A percentile compares a stretch with the other conserved stretches of the same genome.
These are phyloP conservation scores for Aspergillus sp. DNA, from an alignment of 2,329 filamentous ascomycete species.

Conservation along the genomic window DNA sequence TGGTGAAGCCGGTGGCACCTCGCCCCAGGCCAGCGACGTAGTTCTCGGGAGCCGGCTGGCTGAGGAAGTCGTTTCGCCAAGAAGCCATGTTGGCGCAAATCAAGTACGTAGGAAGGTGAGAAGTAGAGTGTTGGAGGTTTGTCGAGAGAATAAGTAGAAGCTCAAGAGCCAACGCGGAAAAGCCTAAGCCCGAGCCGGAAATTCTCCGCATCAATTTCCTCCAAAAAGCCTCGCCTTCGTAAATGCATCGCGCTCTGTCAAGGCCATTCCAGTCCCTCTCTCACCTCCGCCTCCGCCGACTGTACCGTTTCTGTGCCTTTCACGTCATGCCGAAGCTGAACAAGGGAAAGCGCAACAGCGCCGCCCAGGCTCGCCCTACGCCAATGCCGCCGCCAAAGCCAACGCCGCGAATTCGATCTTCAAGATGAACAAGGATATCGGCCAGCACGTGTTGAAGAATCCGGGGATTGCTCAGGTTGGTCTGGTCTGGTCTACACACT, in stretches of 20 bases:
- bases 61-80: slow-evolving; percentile 73
- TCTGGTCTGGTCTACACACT: background rate
- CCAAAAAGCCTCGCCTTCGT: too few species aligned
- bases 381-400: slow-evolving; percentile 38
- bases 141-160: slow-evolving; percentile 7
- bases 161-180: slow-evolving; percentile 6
- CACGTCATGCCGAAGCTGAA: slow-evolving; percentile 46
- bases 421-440: slow-evolving; percentile 90
- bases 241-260: background rate
- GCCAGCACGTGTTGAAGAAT: slow-evolving; percentile 89
- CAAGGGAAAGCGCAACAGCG: slow-evolving; percentile 45
- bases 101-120: background rate
- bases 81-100: slow-evolving; percentile 42
- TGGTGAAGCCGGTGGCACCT: slow-evolving; percentile 96
- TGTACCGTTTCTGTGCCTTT: background rate
- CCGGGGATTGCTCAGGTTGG: slow-evolving; percentile 67
- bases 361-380: slow-evolving; percentile 30
- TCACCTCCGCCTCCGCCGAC: background rate
- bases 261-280: background rate
- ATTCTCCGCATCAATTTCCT: slow-evolving; percentile 11
- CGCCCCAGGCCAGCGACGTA: slow-evolving; percentile 94
- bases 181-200: slow-evolving; percentile 12
- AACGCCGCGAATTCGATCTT: slow-evolving; percentile 70
- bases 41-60: slow-evolving; percentile 74
- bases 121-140: slow-evolving; percentile 2